phyloP scores from a whole-genome alignment of 2,329 filamentous ascomycete genomes.

The Cyphellophora europaea region DNA sequence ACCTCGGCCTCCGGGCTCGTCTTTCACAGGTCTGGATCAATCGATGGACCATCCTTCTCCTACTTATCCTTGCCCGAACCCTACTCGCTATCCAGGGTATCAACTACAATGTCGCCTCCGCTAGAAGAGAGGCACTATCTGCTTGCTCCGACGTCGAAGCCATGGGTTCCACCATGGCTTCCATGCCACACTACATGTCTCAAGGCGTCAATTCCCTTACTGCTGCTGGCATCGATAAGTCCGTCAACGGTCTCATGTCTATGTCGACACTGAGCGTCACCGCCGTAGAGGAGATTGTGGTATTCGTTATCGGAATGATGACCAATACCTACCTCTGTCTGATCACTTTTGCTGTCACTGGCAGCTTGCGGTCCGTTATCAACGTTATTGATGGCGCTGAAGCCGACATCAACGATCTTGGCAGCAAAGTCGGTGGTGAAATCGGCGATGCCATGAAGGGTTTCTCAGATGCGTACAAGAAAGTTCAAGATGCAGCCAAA shows the following conservation, averaged over 20 bases:
- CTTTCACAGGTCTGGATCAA: constrained; percentile 97
- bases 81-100: constrained; percentile 67
- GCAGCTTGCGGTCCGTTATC: constrained; percentile 63
- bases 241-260: constrained; percentile 69
- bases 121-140: constrained; percentile 71
- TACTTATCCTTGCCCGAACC: constrained; percentile 75
- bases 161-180: constrained; percentile 89
- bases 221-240: constrained; percentile 67
- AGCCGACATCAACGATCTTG: constrained; percentile 49
- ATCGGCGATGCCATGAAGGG: constrained; percentile 29
- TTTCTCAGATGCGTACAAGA: constrained; percentile 49
- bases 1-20: constrained; percentile 79
- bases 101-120: constrained; percentile 63
- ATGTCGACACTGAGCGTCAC: constrained; percentile 72
- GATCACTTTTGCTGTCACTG: constrained; percentile 71
- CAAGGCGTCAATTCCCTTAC: constrained; percentile 79
- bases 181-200: constrained; percentile 93
- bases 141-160: constrained; percentile 90
- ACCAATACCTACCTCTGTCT: constrained; percentile 86
- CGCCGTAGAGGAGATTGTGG: constrained; percentile 74
- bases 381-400: constrained; percentile 51
- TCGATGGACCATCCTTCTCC: constrained; percentile 83
- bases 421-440: constrained; percentile 35
- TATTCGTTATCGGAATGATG: constrained; percentile 89
- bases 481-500: constrained; percentile 32